Evolutionary conservation across 1,284 basidiomycete genomes (phyloP).

Genomic region (Lentinula novae-zelandiae): DNA sequence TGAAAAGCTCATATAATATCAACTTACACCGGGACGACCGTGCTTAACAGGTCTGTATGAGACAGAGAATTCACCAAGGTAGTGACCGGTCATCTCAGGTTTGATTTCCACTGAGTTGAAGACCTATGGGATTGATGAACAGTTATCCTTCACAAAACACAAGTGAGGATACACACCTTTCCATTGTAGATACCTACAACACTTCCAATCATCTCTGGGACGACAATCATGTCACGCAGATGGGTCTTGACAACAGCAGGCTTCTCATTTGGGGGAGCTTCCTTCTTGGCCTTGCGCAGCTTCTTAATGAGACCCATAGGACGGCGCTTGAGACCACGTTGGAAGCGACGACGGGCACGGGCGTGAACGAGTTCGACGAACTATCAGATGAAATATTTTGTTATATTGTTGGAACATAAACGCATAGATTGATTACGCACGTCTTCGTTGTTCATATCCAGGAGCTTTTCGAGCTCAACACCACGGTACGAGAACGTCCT

Average conservation of each 20-base stretch:
- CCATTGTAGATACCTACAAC: constrained; percentile 98
- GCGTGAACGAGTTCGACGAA: constrained; percentile 95
- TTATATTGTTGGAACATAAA: constrained; percentile 11
- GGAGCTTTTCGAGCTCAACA: constrained; percentile 94
- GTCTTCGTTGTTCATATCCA: constrained; percentile 95
- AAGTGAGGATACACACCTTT: constrained; percentile 53
- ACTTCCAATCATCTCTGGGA: constrained; percentile 99
- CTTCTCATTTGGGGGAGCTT: constrained; percentile 97
- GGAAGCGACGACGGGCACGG: constrained; percentile 98
- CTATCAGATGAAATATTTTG: constrained; percentile 29
- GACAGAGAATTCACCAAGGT: constrained; percentile 93
- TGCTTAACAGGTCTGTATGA: constrained; percentile 99
- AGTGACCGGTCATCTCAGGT: constrained; percentile 99
- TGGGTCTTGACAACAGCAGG: constrained; percentile 99
- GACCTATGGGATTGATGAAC: constrained; percentile 42
- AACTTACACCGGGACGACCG: constrained; percentile 90
- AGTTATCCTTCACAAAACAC: not conserved
- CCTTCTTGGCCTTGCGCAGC: constrained; percentile 99
- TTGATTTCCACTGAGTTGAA: constrained; percentile 99
- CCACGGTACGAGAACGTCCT: constrained; percentile 99
- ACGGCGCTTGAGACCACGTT: constrained; percentile 97
- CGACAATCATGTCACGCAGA: constrained; percentile 99
- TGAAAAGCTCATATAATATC: constrained; percentile 1
- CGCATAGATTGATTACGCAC: constrained; percentile 39
- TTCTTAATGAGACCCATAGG: constrained; percentile 99